phyloP scores from a whole-genome alignment of 1,284 basidiomycete species.

The Ustilago sp. region DNA sequence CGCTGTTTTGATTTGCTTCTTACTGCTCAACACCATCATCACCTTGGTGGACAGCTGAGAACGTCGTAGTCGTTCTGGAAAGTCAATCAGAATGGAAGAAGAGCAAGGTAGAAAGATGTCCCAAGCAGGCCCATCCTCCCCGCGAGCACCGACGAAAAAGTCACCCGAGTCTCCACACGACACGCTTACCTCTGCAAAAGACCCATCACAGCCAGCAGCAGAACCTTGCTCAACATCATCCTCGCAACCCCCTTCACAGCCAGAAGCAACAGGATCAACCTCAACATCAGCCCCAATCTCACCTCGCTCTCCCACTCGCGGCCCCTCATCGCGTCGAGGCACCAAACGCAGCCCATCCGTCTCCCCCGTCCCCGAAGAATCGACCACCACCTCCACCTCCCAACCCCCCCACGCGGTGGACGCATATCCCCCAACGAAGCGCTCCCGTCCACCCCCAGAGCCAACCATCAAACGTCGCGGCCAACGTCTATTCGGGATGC shows the following conservation, averaged over 20 bases:
- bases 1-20: conserved; percentile 4
- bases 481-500: conserved; percentile 29
- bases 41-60: not conserved
- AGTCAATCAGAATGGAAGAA: not conserved
- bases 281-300: not conserved
- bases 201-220: not conserved
- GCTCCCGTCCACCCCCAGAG: conserved; percentile 4
- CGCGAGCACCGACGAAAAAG: not conserved
- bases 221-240: not conserved
- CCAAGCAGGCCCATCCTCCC: not conserved
- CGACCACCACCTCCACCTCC: not conserved
- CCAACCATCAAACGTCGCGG: conserved; percentile 17
- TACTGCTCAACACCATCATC: not conserved
- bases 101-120: not conserved
- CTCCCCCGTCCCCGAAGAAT: conserved; percentile 34
- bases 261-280: not conserved
- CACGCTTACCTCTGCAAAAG: not conserved
- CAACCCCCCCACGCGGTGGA: conserved; percentile 1
- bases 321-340: conserved; percentile 6
- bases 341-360: conserved; percentile 17
- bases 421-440: not conserved
- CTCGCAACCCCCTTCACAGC: not conserved
- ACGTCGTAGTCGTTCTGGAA: not conserved
- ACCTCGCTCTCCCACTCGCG: conserved; percentile 1
- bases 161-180: not conserved